Base-by-base conservation (phyloP, 2,329 filamentous ascomycete genomes). In the Penicillium nordicum region DNA sequence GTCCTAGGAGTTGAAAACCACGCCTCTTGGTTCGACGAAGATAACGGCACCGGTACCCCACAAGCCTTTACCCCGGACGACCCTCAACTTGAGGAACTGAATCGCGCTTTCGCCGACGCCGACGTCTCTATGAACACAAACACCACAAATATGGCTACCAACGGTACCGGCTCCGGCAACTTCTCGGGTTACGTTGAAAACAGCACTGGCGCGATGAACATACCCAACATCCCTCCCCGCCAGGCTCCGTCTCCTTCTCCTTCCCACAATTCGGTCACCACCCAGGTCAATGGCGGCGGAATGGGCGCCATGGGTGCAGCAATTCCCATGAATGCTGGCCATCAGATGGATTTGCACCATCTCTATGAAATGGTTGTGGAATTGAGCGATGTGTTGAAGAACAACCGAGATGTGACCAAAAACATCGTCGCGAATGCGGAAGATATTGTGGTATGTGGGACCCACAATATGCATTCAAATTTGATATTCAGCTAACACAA, bases 271-370 rank as follows among this genome's bases (percentile, higher is more conserved):
- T 63, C 69, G 21, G 53, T 37, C 21, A 36, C 36, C 18, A 34
- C 64, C 37, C 73, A 75, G 57, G 65, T 68, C 44, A 74, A 75
- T 51, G 74, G 72, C 21, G 67, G 63, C 32, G 68, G 69, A 18
- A 71, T 76, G 65, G 68, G 69, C 29, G 74, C 69, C 9, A 73
- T 76, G 67, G 72, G 70, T 51, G 65, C 66, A 6, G 67, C 64
- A 32, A 68, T 78, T 57, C 72, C 76, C 1, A 74, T 77, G 71
- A 78, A 77, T 57, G 78, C 78, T 9, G 79, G 79, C 11, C 79
- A 80, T 53, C 77, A 80, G 66, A 79, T 80, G 76, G 79, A 81
- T 59, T 69, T 81, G 46, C 78, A 80, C 58, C 76, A 79, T 52
- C 69, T 81, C 3, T 80, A 78, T 55, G 75, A 79, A 36, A 79